Evolutionary conservation across 148 eudicot genomes (phyloP).

Genomic region (Camellia sinensis): DNA sequence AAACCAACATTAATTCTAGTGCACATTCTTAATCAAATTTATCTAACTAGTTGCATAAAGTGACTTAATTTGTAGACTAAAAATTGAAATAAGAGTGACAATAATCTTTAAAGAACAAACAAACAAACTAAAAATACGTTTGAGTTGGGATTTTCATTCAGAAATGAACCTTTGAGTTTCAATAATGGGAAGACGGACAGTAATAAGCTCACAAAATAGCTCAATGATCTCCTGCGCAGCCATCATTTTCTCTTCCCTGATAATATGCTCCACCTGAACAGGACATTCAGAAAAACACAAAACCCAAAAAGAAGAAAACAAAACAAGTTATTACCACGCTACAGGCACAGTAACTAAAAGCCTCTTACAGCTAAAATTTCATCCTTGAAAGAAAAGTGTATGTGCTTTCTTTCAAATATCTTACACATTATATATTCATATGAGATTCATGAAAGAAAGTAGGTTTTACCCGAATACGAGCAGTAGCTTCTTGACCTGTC

Average conservation of each 20-base stretch:
- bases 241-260: conserved; percentile 99
- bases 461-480: conserved; percentile 76
- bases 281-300: conserved; percentile 4
- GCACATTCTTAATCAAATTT: background rate
- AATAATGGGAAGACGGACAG: conserved; percentile 93
- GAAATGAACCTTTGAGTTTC: conserved; percentile 73
- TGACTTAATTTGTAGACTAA: background rate
- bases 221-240: conserved; percentile 98
- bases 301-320: background rate
- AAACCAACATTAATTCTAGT: background rate
- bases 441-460: background rate
- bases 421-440: too few species aligned
- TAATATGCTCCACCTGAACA: conserved; percentile 84
- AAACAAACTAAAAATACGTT: too few species aligned
- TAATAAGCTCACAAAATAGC: conserved; percentile 82
- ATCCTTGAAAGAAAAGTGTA: background rate
- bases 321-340: background rate
- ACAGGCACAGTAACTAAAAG: background rate
- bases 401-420: background rate
- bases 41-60: background rate
- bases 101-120: background rate
- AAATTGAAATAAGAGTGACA: background rate
- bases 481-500: conserved; percentile 99
- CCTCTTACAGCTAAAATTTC: background rate
- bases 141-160: background rate